Evolutionary conservation across 1,284 basidiomycete species (phyloP).

Genomic region (Ceratobasidium sp.): DNA sequence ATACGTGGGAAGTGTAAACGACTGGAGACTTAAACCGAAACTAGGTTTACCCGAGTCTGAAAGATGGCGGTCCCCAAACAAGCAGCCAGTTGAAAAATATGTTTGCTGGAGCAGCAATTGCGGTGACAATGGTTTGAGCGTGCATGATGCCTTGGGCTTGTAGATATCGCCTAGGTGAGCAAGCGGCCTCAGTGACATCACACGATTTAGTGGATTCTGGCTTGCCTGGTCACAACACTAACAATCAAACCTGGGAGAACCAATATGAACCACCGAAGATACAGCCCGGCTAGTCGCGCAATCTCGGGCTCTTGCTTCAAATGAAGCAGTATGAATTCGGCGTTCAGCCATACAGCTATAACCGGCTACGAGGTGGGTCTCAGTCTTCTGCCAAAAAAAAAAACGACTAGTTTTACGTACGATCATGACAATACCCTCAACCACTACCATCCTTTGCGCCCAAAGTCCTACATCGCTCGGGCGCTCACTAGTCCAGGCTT

Average conservation of each 20-base stretch:
- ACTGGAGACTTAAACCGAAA: background rate
- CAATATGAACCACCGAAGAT: slow-evolving; percentile 77
- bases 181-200: too few relatives aligned
- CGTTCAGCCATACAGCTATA: slow-evolving; percentile 77
- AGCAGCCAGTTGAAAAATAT: slow-evolving; percentile 83
- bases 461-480: slow-evolving; percentile 88
- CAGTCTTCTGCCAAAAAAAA: slow-evolving; percentile 45
- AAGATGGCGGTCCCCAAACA: slow-evolving; percentile 30
- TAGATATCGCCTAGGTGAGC: slow-evolving; percentile 78
- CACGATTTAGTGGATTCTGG: too few relatives aligned
- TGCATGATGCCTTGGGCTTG: slow-evolving; percentile 86
- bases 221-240: slow-evolving; percentile 67
- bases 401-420: slow-evolving; percentile 54
- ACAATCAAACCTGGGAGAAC: slow-evolving; percentile 74
- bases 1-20: slow-evolving; percentile 66
- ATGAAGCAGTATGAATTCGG: slow-evolving; percentile 80
- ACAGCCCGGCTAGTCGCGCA: slow-evolving; percentile 75
- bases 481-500: slow-evolving; percentile 86
- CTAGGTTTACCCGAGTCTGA: slow-evolving; percentile 4
- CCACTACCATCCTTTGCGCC: slow-evolving; percentile 83
- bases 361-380: slow-evolving; percentile 59
- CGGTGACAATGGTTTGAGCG: slow-evolving; percentile 83
- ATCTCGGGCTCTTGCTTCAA: slow-evolving; percentile 88
- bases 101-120: slow-evolving; percentile 87
- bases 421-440: slow-evolving; percentile 65